Conservation (phyloP, 768 basidiomycete genomes). For the Psilocybe tampanensis region DNA sequence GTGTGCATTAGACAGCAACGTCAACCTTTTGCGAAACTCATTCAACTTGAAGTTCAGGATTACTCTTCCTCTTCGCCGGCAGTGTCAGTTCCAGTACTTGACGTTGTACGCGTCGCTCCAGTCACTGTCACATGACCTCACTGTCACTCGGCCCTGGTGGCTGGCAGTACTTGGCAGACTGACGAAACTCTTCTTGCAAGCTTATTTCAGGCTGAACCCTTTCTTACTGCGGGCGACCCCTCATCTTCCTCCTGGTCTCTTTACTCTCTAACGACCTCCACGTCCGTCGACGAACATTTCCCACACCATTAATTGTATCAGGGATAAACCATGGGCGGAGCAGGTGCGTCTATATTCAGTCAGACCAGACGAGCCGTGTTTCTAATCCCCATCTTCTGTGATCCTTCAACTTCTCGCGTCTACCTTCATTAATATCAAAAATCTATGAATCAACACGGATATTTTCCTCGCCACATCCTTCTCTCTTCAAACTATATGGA, state of each 20-base stretch:
- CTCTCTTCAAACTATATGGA: neutral
- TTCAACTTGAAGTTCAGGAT: too few relatives aligned
- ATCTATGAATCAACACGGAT: neutral
- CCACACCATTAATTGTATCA: conserved; percentile 12
- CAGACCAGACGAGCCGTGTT: conserved; percentile 5
- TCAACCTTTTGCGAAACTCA: neutral
- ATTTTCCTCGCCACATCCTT: neutral
- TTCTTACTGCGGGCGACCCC: conserved; percentile 2
- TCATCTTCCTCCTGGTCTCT: neutral
- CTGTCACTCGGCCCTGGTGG: conserved; percentile 14
- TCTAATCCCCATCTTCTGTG: conserved; percentile 3
- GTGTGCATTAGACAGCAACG: too few relatives aligned
- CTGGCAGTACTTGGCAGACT: conserved; percentile 3
- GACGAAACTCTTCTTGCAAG: too few relatives aligned
- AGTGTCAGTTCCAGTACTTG: neutral
- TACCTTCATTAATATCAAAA: neutral
- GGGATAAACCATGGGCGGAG: conserved; percentile 40
- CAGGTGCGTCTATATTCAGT: conserved; percentile 31
- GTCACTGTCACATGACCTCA: conserved; percentile 12
- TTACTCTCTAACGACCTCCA: neutral
- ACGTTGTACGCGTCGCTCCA: neutral
- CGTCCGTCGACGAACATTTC: conserved; percentile 12
- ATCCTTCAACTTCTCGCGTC: conserved; percentile 5
- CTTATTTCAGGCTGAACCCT: neutral
- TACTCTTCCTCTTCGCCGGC: too few relatives aligned